phyloP scores from a whole-genome alignment of 306 rosid genomes.

The Acacia melanoxylon region DNA sequence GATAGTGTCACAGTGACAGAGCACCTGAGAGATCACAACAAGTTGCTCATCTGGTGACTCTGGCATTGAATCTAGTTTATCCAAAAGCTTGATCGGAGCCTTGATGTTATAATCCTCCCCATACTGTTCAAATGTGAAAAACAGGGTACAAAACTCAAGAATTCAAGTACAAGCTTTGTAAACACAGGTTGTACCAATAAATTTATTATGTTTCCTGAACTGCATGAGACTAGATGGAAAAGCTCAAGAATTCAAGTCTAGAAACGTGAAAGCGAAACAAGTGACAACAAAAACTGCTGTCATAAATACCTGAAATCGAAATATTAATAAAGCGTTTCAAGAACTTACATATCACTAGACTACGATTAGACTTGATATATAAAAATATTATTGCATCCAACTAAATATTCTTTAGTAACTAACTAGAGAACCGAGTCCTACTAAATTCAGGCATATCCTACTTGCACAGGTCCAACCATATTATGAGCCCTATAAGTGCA shows the following conservation, averaged over 20 bases:
- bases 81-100: conserved; percentile 96
- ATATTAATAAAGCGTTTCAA: neutral
- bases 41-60: conserved; percentile 90
- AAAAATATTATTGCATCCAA: neutral
- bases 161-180: conserved; percentile 23
- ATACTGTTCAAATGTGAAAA: conserved; percentile 53
- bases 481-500: neutral
- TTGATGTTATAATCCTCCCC: conserved; percentile 92
- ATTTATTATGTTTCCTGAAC: neutral
- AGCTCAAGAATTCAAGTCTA: neutral
- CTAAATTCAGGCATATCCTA: neutral
- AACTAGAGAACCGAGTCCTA: conserved; percentile 10
- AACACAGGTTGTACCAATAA: conserved; percentile 1
- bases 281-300: conserved; percentile 1
- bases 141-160: conserved; percentile 23
- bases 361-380: neutral
- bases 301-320: conserved; percentile 3
- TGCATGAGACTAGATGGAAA: neutral
- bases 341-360: neutral
- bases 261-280: conserved; percentile 18
- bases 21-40: conserved; percentile 92
- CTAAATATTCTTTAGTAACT: neutral
- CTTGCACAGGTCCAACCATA: neutral
- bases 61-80: conserved; percentile 81
- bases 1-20: conserved; percentile 12